Evolutionary conservation across 345 rosid species (phyloP), one percentile per base, ranked within the genome.

Genomic region (Mangifera indica): DNA sequence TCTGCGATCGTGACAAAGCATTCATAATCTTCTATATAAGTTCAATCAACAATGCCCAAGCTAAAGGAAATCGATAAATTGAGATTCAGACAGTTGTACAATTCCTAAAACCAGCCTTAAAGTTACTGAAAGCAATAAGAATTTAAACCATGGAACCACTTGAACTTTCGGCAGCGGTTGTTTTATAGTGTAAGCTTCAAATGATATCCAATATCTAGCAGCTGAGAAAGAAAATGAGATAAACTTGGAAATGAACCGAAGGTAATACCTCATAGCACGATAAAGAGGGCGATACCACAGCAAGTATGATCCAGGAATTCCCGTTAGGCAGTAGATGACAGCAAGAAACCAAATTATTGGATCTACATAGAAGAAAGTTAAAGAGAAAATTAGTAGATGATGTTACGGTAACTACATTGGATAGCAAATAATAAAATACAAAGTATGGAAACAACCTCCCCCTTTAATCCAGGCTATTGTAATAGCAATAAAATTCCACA

Each of bases 251-350:
- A 63, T 44, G 51, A 59, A 18, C 44, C 22, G 49, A 62, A 53
- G 64, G 34, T 21, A 69, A 26, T 91, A 96, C 99, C 99, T 93
- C 84, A 89, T 87, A 74, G 99, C 99, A 74, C 93, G 88, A 76
- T 96, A 96, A 52, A 96, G 88, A 65, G 99, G 99, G 67, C 93
- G 91, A 78, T 96, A 96, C 99, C 99, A 96, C 72, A 83, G 46
- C 64, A 88, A 85, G 65, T 93, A 96, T 63, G 82, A 97, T 60
- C 97, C 98, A 76, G 99, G 99, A 81, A 83, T 87, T 65, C 98
- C 98, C 0, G 95, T 69, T 70, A 96, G 81, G 86, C 86, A 84
- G 81, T 96, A 96, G 82, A 96, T 96, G 74, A 93, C 76, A 62
- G 99, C 89, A 53, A 96, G 96, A 84, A 96, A 85, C 99, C 99